Base-by-base conservation (phyloP, 441 rosid species). In the Cnidoscolus chayamansa region DNA sequence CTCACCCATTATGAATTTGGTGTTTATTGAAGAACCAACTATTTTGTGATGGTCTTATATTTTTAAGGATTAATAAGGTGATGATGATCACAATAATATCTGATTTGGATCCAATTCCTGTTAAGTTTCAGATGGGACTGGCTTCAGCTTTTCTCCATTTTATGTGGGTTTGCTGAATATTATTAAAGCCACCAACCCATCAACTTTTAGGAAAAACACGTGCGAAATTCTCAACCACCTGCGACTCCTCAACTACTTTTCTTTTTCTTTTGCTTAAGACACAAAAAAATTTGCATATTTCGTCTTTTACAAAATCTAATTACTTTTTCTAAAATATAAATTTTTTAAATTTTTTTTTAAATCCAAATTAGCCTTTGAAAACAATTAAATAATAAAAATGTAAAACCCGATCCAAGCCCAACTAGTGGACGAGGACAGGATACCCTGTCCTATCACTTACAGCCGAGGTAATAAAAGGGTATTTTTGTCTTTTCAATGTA, bases 1-100 rank as follows among this genome's bases (percentile, higher is more conserved):
- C 73, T 68, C 59, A 35, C 50, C 64, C 69, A 20, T 70, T 76
- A 35, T 58, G 74, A 48, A 70, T 32, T 74, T 35, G 40, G 67
- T 61, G 67, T 75, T 68, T 35, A 68, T 72, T 56, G 76, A 74
- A 53, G 69, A 54, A 63, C 76, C 68, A 72, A 71, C 51, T 59
- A 31, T 74, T 71, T 48, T 65, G 63, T 48, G 62, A 47, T 57
- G 59, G 53, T 40, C 70, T 25, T 62, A 1, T 30, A 13, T 58
- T 49, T 70, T 17, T 20, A 32, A 51, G 63, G 48, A 43, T 66
- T 59, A 66, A 48, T 51, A 63, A 49, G 72, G 72, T 10, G 54
- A 40, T 19, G 7, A 5, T 58, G 20, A 48, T 51, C 49, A 30
- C 31, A 53, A 51, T 51, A 25, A 66, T 32, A 16, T 53, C 43